phyloP scores from a whole-genome alignment of 78 protist species.

The Planoprotostelium fungivorum region DNA sequence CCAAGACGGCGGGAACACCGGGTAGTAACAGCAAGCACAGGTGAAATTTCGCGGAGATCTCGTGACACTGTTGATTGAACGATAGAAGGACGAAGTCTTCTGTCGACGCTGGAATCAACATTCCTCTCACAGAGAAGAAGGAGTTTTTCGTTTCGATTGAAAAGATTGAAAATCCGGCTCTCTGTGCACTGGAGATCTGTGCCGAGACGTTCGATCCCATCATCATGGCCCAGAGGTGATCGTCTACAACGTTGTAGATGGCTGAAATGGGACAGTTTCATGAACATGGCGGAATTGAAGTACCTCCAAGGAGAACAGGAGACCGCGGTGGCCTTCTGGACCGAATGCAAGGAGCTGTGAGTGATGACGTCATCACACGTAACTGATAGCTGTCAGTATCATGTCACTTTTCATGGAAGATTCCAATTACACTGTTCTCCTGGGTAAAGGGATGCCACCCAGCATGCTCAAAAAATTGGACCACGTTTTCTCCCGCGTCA shows the following conservation, averaged over 20 bases:
- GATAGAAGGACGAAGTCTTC: background rate
- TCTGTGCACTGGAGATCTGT: constrained; percentile 42
- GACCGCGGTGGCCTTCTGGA: constrained; percentile 45
- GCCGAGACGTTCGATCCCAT: constrained; percentile 37
- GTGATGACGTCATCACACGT: background rate
- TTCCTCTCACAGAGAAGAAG: constrained; percentile 4
- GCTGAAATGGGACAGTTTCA: constrained; percentile 14
- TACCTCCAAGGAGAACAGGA: constrained; percentile 56
- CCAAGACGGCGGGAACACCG: constrained; percentile 14
- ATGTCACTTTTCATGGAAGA: background rate
- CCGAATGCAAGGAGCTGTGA: constrained; percentile 24
- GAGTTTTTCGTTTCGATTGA: constrained; percentile 51
- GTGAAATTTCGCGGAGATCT: background rate
- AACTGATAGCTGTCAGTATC: background rate
- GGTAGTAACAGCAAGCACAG: constrained; percentile 28
- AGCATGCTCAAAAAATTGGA: background rate
- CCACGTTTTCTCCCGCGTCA: background rate
- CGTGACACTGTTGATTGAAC: no score
- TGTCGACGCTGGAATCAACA: background rate
- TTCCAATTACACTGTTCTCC: background rate
- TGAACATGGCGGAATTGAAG: constrained; percentile 56
- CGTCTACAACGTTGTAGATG: constrained; percentile 7
- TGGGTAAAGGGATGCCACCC: background rate
- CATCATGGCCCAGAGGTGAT: background rate
- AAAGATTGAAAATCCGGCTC: constrained; percentile 55